Conservation (phyloP, 2,329 filamentous ascomycete genomes). For the Macrophomina phaseolina region DNA sequence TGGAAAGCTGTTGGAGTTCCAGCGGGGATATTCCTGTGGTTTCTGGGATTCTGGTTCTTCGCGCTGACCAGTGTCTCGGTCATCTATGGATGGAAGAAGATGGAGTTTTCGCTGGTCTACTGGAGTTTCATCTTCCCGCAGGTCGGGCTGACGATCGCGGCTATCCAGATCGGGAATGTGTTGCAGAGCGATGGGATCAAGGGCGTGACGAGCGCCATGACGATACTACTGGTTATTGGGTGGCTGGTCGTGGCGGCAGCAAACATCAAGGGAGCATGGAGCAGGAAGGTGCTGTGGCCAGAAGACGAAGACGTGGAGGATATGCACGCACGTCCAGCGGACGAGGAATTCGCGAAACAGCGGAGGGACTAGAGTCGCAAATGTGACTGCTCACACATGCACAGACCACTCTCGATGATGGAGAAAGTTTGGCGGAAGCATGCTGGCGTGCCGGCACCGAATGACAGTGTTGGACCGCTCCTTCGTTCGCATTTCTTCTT, state of each 20-base stretch:
- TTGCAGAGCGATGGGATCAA: slow-evolving; percentile 60
- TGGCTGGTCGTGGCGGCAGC: slow-evolving; percentile 61
- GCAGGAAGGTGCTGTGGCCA: slow-evolving; percentile 59
- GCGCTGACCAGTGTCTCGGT: slow-evolving; percentile 49
- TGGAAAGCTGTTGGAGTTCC: slow-evolving; percentile 50
- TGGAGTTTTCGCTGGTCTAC: slow-evolving; percentile 61
- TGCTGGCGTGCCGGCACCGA: background rate
- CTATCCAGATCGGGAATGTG: slow-evolving; percentile 62
- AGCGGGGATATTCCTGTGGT: slow-evolving; percentile 54
- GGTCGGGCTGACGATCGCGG: slow-evolving; percentile 65
- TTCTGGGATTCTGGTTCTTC: slow-evolving; percentile 59
- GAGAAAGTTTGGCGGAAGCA: background rate
- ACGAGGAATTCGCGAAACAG: background rate
- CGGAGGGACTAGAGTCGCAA: background rate
- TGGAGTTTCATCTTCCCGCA: slow-evolving; percentile 72
- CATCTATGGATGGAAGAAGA: slow-evolving; percentile 47
- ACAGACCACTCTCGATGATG: background rate
- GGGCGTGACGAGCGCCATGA: slow-evolving; percentile 62
- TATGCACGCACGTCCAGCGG: slow-evolving; percentile 16
- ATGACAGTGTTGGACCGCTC: background rate
- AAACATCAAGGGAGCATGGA: slow-evolving; percentile 56
- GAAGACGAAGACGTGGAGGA: slow-evolving; percentile 64
- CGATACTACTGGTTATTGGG: slow-evolving; percentile 59
- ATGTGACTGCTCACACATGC: slow-evolving; percentile 19
- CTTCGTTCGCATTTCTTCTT: slow-evolving; percentile 14